A percentile compares a stretch with the other conserved stretches of the same genome.
phyloP scores from a whole-genome alignment of 805 yeast genomes.

The Suhomyces emberorum region DNA sequence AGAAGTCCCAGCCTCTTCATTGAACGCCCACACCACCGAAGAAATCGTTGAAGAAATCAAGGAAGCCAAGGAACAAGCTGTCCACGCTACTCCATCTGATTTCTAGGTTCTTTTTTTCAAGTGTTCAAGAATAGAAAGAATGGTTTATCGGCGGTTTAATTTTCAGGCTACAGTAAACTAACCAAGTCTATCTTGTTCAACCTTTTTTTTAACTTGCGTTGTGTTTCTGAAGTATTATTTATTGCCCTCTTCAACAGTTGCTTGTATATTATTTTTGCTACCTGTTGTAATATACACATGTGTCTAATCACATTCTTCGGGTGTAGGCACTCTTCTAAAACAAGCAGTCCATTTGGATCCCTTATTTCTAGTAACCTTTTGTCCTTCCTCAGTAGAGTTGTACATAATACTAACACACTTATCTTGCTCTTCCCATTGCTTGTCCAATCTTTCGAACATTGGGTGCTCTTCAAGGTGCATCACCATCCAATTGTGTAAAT shows the following conservation, averaged over 20 bases:
- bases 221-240: slow-evolving; percentile 3
- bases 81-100: neutral
- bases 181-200: slow-evolving; percentile 3
- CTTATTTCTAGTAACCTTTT: slow-evolving; percentile 86
- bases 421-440: slow-evolving; percentile 79
- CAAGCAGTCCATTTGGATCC: slow-evolving; percentile 91
- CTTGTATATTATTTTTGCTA: slow-evolving; percentile 4
- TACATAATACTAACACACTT: slow-evolving; percentile 83
- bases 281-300: slow-evolving; percentile 3
- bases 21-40: slow-evolving; percentile 11
- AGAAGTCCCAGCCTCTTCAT: slow-evolving; percentile 32
- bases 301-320: slow-evolving; percentile 29
- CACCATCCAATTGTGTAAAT: slow-evolving; percentile 95
- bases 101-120: slow-evolving; percentile 5
- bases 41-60: slow-evolving; percentile 10
- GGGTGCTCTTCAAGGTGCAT: slow-evolving; percentile 89
- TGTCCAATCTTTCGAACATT: slow-evolving; percentile 72
- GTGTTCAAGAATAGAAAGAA: slow-evolving; percentile 3
- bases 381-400: slow-evolving; percentile 96
- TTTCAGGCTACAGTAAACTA: neutral
- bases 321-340: slow-evolving; percentile 67
- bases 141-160: neutral
- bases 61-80: slow-evolving; percentile 3
- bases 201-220: slow-evolving; percentile 5
- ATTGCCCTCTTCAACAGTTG: slow-evolving; percentile 2